Percentiles rank a stretch among this genome's conserved stretches.
phyloP scores from a whole-genome alignment of 306 rosid species.

The Pterocarpus santalinus region DNA sequence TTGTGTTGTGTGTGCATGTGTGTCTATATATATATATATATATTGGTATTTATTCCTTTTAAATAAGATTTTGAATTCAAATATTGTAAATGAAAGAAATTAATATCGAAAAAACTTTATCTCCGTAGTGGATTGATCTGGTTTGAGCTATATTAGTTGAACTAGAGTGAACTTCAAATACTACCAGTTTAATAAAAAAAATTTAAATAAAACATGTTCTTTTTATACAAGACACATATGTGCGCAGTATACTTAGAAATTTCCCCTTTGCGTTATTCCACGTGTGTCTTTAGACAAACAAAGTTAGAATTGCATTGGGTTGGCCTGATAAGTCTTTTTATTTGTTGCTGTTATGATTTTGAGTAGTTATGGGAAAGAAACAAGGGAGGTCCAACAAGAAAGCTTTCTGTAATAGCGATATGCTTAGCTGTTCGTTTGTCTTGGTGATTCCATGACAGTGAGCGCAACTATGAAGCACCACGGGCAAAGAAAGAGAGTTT shows the following conservation, averaged over 20 bases:
- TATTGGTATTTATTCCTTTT: too few species aligned
- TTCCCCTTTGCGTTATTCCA: conserved; percentile 14
- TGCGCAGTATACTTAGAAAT: background rate
- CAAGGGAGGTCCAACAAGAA: background rate
- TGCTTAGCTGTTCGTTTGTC: conserved; percentile 8
- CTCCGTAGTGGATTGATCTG: too few species aligned
- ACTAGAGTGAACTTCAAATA: too few species aligned
- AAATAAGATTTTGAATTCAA: too few species aligned
- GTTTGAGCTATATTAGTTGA: too few species aligned
- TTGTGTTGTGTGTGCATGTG: too few species aligned
- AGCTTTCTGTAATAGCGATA: conserved; percentile 5
- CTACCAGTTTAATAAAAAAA: too few species aligned
- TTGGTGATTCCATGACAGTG: background rate
- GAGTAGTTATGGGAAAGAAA: background rate
- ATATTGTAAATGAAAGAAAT: too few species aligned
- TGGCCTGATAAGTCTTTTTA: background rate
- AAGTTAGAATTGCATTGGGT: background rate
- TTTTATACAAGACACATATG: too few species aligned
- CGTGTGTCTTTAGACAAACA: background rate
- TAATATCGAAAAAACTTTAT: too few species aligned
- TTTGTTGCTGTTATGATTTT: background rate
- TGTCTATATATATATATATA: too few species aligned
- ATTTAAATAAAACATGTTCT: too few species aligned
- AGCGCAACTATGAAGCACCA: background rate
- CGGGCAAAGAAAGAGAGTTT: background rate